Evolutionary conservation across 352 stramenopile genomes (phyloP), one percentile per base, ranked within the genome.

Genomic region (Nothophytophthora sp.): DNA sequence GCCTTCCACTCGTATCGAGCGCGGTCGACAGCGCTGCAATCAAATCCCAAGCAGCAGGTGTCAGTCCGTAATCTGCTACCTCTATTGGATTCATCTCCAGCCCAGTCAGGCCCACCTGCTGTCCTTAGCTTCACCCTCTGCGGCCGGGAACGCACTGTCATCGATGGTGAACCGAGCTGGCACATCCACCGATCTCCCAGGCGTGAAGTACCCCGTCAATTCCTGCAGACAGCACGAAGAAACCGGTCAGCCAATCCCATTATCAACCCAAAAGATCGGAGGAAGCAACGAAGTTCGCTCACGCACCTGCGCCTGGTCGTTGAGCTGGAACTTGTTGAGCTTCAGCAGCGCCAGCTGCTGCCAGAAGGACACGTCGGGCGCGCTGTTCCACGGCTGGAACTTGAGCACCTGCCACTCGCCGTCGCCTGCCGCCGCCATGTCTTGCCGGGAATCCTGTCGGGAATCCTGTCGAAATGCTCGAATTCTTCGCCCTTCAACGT

Each of bases 321-420:
- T 76, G 23, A 95, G 72, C 55, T 91, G 76, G 57, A 92, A 95
- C 43, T 63, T 80, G 58, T 95, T 56, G 20, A 95, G 76, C 72
- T 95, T 95, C 27, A 92, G 69, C 38, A 70, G 50, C 34, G 81
- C 66, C 32, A 95, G 76, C 24, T 61, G 73, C 66, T 95, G 85
- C 79, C 84, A 95, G 67, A 95, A 95, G 12, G 75, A 74, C 32
- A 88, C 79, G 51, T 95, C 80, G 11, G 83, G 77, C 15, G 81
- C 76, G 63, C 85, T 95, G 39, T 76, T 81, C 76, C 82, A 95
- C 23, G 79, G 37, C 72, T 95, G 83, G 48, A 93, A 95, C 59
- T 84, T 76, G 50, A 92, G 77, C 56, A 80, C 54, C 37, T 70
- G 49, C 60, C 58, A 80, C 16, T 59, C 49, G 2, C n/a, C 45